These are phyloP conservation scores for Musa schizocarpa DNA, from an alignment of 176 grass and related monocot genomes.

Conservation along the genomic window DNA sequence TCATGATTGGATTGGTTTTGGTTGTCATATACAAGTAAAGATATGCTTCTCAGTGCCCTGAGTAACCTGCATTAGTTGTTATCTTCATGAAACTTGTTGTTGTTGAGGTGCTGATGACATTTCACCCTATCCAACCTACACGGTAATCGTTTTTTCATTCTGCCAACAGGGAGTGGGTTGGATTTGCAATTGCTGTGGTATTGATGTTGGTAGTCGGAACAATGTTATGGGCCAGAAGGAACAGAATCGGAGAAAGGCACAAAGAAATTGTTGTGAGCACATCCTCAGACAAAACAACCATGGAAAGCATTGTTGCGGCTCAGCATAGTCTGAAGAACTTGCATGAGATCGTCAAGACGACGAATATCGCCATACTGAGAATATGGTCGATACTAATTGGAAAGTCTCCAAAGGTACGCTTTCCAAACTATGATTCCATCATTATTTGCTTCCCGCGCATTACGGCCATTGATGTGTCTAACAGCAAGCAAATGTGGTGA, in stretches of 20 bases:
- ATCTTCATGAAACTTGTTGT: not conserved
- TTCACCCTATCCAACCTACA: not conserved
- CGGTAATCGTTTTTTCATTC: not conserved
- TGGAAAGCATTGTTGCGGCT: conserved; percentile 72
- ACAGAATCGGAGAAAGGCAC: conserved; percentile 28
- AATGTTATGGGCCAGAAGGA: conserved; percentile 52
- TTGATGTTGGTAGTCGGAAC: conserved; percentile 24
- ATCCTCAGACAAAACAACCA: conserved; percentile 66
- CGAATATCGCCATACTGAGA: conserved; percentile 55
- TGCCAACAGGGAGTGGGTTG: conserved; percentile 53
- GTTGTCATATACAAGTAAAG: conserved; percentile 85
- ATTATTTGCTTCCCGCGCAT: not conserved
- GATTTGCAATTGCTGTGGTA: conserved; percentile 28
- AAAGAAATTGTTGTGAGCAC: conserved; percentile 50
- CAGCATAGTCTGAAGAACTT: conserved; percentile 46
- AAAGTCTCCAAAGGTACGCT: conserved; percentile 58
- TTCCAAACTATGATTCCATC: not conserved
- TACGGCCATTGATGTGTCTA: not conserved
- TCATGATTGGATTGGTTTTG: conserved; percentile 27
- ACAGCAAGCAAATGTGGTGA: conserved; percentile 62
- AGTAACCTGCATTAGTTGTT: not conserved
- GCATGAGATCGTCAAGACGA: conserved; percentile 47
- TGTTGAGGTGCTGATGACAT: not conserved
- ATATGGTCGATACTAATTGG: conserved; percentile 53
- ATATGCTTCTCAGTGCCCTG: not conserved